A percentile compares a stretch with the other conserved stretches of the same genome.
phyloP scores from a whole-genome alignment of 1,139 yeast species.

The Suhomyces anneliseae region DNA sequence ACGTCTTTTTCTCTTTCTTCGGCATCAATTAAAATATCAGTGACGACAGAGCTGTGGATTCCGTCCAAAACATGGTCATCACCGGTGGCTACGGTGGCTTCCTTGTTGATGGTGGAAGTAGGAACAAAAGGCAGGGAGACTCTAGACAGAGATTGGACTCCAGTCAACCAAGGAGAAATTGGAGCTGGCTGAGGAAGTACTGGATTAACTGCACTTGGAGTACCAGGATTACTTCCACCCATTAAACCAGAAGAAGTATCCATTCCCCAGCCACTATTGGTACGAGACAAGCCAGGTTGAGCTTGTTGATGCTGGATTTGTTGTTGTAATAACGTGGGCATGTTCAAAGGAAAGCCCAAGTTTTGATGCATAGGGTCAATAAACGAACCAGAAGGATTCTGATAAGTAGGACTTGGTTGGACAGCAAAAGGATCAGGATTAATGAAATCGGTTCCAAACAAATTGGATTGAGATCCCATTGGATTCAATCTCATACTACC shows the following conservation, averaged over 20 bases:
- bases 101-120: constrained; percentile 6
- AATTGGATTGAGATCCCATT: constrained; percentile 20
- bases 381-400: constrained; percentile 15
- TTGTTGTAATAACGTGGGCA: constrained; percentile 37
- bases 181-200: constrained; percentile 38
- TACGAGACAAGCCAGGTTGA: constrained; percentile 37
- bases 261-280: constrained; percentile 44
- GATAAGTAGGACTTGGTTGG: constrained; percentile 19
- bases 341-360: constrained; percentile 18
- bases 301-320: constrained; percentile 27
- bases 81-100: background rate
- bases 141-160: constrained; percentile 36
- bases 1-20: constrained; percentile 14
- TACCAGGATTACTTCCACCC: constrained; percentile 25
- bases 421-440: constrained; percentile 25
- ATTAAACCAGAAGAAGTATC: constrained; percentile 24
- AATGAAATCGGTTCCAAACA: constrained; percentile 31
- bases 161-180: constrained; percentile 44
- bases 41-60: constrained; percentile 39
- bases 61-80: constrained; percentile 37
- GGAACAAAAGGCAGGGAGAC: constrained; percentile 46
- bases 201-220: constrained; percentile 31
- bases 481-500: constrained; percentile 28
- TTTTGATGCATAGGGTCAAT: constrained; percentile 24
- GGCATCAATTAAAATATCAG: constrained; percentile 36